phyloP scores from a whole-genome alignment of 768 basidiomycete genomes.

The Mycena amicta region DNA sequence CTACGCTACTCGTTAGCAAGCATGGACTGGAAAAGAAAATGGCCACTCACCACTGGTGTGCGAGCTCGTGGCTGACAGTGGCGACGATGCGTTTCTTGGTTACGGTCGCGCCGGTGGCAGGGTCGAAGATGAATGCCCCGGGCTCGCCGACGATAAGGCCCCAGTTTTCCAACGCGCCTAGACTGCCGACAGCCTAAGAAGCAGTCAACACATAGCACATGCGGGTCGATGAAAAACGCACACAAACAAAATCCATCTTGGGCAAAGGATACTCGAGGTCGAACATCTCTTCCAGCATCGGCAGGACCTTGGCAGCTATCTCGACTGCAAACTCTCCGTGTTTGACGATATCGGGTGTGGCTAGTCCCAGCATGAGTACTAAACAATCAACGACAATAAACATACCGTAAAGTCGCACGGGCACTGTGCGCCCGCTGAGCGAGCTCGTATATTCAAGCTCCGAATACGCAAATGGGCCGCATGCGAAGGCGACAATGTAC shows the following conservation, averaged over 20 bases:
- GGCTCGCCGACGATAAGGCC: slow-evolving; percentile 73
- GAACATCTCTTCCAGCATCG: slow-evolving; percentile 70
- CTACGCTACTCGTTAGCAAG: background rate
- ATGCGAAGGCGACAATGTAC: slow-evolving; percentile 68
- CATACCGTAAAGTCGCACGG: slow-evolving; percentile 63
- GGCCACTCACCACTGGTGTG: slow-evolving; percentile 46
- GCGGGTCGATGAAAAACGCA: slow-evolving; percentile 46
- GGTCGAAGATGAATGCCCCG: slow-evolving; percentile 58
- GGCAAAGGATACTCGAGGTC: slow-evolving; percentile 75
- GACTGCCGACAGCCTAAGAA: slow-evolving; percentile 32
- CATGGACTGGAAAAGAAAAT: too few species aligned
- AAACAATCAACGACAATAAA: background rate
- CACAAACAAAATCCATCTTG: slow-evolving; percentile 71
- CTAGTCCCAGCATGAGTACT: slow-evolving; percentile 26
- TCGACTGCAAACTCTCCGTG: slow-evolving; percentile 66
- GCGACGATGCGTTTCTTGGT: slow-evolving; percentile 60
- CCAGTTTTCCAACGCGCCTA: slow-evolving; percentile 73
- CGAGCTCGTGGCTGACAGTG: slow-evolving; percentile 62
- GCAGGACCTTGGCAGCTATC: slow-evolving; percentile 59
- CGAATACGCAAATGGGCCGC: slow-evolving; percentile 56
- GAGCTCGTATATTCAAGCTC: slow-evolving; percentile 61
- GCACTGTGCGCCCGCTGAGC: slow-evolving; percentile 50
- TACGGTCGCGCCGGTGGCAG: slow-evolving; percentile 50
- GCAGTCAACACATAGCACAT: background rate
- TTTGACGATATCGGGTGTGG: slow-evolving; percentile 60